Percentiles rank a stretch among this genome's conserved stretches.
phyloP scores from a whole-genome alignment of 2,329 filamentous ascomycete species.

The Cytospora paraplurivora region DNA sequence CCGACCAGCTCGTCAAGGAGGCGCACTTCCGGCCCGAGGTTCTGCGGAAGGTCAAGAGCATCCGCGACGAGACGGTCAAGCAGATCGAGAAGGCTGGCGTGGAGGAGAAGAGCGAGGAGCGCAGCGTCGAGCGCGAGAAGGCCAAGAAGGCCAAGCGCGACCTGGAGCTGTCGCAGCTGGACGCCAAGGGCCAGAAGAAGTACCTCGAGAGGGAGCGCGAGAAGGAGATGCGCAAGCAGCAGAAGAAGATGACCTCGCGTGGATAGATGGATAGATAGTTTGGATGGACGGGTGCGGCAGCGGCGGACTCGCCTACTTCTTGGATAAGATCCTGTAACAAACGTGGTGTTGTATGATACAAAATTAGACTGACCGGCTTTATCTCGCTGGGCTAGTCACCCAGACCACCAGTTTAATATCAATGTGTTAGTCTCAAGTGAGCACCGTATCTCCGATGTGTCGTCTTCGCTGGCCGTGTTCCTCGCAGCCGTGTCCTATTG shows the following conservation, averaged over 20 bases:
- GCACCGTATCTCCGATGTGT: not conserved
- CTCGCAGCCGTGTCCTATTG: not conserved
- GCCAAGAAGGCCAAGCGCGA: constrained; percentile 90
- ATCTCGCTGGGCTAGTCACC: not conserved
- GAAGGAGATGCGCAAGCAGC: constrained; percentile 63
- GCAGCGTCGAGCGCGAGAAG: constrained; percentile 69
- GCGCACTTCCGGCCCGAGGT: constrained; percentile 92
- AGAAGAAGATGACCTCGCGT: constrained; percentile 58
- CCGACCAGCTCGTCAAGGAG: constrained; percentile 73
- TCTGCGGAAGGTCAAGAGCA: constrained; percentile 75
- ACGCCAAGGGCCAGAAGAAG: constrained; percentile 83
- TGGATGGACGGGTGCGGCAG: too few species aligned
- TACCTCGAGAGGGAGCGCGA: constrained; percentile 80
- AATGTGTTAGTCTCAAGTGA: not conserved
- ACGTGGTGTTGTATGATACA: not conserved
- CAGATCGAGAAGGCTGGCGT: constrained; percentile 80
- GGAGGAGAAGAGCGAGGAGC: constrained; percentile 78
- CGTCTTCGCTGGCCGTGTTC: not conserved
- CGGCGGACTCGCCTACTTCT: not conserved
- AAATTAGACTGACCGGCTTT: not conserved
- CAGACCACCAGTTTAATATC: not conserved
- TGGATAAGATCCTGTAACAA: not conserved
- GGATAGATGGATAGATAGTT: constrained; percentile 39
- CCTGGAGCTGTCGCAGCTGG: constrained; percentile 72
- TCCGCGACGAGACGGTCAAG: constrained; percentile 77